phyloP scores from a whole-genome alignment of 1,284 basidiomycete genomes.

The Ganoderma meredithae region DNA sequence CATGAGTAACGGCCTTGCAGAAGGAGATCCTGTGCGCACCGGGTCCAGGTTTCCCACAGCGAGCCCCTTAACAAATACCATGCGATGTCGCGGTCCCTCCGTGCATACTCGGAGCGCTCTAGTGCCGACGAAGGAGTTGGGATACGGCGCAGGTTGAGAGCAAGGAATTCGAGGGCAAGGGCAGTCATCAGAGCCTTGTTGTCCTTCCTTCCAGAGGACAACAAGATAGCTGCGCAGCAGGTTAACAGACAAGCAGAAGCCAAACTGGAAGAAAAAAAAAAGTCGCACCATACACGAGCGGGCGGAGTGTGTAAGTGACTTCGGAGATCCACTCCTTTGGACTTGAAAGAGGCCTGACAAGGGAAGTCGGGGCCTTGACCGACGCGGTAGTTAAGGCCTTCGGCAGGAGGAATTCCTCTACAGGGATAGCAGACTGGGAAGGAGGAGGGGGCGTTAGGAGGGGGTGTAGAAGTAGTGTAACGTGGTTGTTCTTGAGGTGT shows the following conservation, averaged over 20 bases:
- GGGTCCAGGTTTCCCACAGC: constrained; percentile 88
- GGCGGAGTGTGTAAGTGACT: constrained; percentile 68
- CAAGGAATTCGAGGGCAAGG: constrained; percentile 69
- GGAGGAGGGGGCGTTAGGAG: constrained; percentile 63
- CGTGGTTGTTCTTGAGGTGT: constrained; percentile 79
- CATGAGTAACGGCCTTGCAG: constrained; percentile 6
- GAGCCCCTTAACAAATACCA: constrained; percentile 91
- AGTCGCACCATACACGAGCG: constrained; percentile 74
- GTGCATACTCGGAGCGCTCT: constrained; percentile 83
- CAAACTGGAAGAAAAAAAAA: constrained; percentile 6
- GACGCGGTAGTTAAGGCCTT: constrained; percentile 77
- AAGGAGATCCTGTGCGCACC: constrained; percentile 50
- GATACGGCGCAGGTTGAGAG: constrained; percentile 70
- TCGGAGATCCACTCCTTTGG: constrained; percentile 78
- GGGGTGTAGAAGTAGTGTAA: constrained; percentile 66
- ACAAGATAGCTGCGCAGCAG: constrained; percentile 36
- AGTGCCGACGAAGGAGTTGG: constrained; percentile 67
- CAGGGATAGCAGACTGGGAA: constrained; percentile 56
- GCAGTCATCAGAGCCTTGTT: constrained; percentile 63
- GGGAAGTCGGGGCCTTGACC: constrained; percentile 70
- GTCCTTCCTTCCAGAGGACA: constrained; percentile 44
- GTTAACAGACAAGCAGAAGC: constrained; percentile 27
- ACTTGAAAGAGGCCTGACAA: constrained; percentile 65
- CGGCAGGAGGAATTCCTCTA: constrained; percentile 81
- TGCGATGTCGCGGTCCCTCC: constrained; percentile 80